Conservation (phyloP, 2,329 filamentous ascomycete genomes). For the Grosmannia clavigera region DNA sequence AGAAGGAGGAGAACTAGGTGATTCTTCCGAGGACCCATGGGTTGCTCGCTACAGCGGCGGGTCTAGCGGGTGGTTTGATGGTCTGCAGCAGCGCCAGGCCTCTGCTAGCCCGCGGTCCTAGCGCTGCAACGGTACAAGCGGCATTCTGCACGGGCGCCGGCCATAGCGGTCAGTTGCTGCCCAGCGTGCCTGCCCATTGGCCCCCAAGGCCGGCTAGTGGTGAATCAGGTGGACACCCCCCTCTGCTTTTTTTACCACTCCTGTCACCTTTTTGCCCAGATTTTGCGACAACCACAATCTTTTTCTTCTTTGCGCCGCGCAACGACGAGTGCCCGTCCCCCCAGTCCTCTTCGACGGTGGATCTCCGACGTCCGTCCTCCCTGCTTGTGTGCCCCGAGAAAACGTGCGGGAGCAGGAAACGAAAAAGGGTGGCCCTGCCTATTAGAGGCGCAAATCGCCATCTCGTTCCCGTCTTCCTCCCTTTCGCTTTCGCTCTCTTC, state of each 20-base stretch:
- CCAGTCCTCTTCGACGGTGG: no score
- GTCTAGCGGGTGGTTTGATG: background rate
- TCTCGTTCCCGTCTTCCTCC: no score
- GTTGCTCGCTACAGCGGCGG: background rate
- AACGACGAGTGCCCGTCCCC: background rate
- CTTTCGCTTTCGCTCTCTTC: no score
- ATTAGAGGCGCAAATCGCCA: no score
- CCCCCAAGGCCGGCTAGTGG: background rate
- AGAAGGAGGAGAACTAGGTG: no score
- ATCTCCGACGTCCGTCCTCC: no score
- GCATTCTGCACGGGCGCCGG: background rate
- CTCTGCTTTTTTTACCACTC: background rate
- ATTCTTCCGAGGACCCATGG: background rate
- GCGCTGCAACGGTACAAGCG: background rate
- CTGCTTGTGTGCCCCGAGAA: no score
- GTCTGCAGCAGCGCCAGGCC: background rate
- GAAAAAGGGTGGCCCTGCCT: background rate
- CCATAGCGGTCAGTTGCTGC: background rate
- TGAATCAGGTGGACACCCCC: background rate
- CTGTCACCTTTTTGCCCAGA: background rate
- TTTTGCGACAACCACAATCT: background rate
- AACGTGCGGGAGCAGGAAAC: background rate
- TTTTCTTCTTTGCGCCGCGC: background rate
- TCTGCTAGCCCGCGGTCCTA: background rate
- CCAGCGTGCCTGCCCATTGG: background rate